These are phyloP conservation scores for Pythium oligandrum DNA, from an alignment of 352 stramenopile species.

Conservation along the genomic window DNA sequence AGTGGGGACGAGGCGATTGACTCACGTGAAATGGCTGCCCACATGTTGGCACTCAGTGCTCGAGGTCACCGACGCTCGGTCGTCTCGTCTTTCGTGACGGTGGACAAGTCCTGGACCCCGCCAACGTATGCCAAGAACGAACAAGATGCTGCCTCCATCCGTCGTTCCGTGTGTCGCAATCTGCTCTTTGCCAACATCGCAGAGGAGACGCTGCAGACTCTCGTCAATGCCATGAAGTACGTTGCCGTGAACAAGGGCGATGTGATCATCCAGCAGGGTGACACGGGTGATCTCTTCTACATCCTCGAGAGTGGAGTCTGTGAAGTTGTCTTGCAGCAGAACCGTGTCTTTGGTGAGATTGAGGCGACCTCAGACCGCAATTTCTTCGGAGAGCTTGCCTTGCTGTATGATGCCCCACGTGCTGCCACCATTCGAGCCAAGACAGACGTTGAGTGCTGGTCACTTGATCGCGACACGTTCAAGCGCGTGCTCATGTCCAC, in stretches of 20 bases:
- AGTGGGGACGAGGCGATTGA: conserved; percentile 32
- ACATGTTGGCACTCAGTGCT: conserved; percentile 27
- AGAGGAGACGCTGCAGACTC: conserved; percentile 56
- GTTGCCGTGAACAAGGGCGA: conserved; percentile 30
- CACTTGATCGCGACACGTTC: conserved; percentile 75
- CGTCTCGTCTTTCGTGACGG: conserved; percentile 47
- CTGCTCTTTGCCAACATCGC: conserved; percentile 64
- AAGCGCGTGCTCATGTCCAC: conserved; percentile 67
- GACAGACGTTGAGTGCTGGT: conserved; percentile 81
- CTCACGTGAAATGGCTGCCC: conserved; percentile 31
- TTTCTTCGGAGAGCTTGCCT: conserved; percentile 91
- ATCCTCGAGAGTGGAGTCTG: conserved; percentile 88
- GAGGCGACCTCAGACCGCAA: conserved; percentile 51
- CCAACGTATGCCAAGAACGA: conserved; percentile 46
- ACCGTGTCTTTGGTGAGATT: conserved; percentile 50
- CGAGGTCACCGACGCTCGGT: conserved; percentile 40
- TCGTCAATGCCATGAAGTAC: conserved; percentile 75
- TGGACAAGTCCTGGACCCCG: conserved; percentile 48
- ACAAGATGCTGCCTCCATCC: conserved; percentile 48
- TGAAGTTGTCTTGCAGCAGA: conserved; percentile 48
- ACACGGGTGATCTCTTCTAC: conserved; percentile 87
- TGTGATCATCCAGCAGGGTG: conserved; percentile 68
- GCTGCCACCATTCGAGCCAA: conserved; percentile 77
- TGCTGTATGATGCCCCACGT: conserved; percentile 90
- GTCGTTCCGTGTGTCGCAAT: conserved; percentile 51